Conservation (phyloP, 2,329 filamentous ascomycete genomes). For the Harringtonia aguacate region DNA sequence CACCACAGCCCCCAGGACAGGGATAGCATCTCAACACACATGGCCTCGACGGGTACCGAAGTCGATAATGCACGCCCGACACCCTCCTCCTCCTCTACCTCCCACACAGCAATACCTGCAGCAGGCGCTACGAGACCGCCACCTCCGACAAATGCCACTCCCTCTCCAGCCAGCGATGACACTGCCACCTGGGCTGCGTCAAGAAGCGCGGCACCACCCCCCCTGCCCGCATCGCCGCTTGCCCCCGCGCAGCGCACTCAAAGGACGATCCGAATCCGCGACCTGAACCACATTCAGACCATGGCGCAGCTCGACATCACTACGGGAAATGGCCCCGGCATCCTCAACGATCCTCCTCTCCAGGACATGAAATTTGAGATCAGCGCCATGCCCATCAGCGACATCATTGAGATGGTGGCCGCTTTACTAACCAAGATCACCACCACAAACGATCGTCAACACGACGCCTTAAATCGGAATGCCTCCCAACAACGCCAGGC, state of each 20-base stretch:
- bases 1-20: not conserved
- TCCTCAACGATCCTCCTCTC: constrained; percentile 37
- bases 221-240: constrained; percentile 17
- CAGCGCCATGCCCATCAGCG: constrained; percentile 90
- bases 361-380: constrained; percentile 75
- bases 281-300: constrained; percentile 82
- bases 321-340: constrained; percentile 37
- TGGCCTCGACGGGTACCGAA: constrained; percentile 9
- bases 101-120: constrained; percentile 12
- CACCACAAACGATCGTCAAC: constrained; percentile 87
- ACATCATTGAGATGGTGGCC: constrained; percentile 98
- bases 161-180: constrained; percentile 25
- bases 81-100: not conserved
- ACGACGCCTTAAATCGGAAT: constrained; percentile 76
- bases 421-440: constrained; percentile 95
- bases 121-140: constrained; percentile 3
- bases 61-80: constrained; percentile 10
- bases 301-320: constrained; percentile 71
- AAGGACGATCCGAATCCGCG: constrained; percentile 66
- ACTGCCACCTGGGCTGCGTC: not conserved
- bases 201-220: constrained; percentile 5
- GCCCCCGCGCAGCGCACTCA: constrained; percentile 25
- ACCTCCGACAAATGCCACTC: constrained; percentile 15
- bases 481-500: constrained; percentile 48
- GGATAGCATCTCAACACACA: constrained; percentile 7